These are phyloP conservation scores for Aegilops sharonensis DNA, from an alignment of 176 grass and related monocot species.

Conservation along the genomic window DNA sequence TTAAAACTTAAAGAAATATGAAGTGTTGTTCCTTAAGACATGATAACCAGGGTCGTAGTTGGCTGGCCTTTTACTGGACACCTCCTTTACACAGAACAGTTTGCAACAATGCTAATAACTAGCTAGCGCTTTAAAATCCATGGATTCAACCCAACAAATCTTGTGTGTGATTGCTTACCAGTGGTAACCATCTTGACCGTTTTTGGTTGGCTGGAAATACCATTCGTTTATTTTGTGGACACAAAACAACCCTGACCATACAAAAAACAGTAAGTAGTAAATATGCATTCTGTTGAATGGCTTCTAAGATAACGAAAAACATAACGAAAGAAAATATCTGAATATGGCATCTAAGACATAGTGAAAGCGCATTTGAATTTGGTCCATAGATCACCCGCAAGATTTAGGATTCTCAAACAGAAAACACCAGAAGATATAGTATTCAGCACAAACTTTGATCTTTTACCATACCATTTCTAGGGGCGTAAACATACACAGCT, in stretches of 20 bases:
- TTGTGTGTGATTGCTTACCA: not conserved
- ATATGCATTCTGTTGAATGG: not conserved
- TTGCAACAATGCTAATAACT: no score
- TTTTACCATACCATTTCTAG: not conserved
- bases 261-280: not conserved
- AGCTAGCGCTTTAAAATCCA: no score
- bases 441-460: not conserved
- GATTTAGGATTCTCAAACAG: not conserved
- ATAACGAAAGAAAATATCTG: not conserved
- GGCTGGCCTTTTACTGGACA: no score
- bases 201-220: not conserved
- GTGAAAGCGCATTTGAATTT: conserved; percentile 8
- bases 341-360: conserved; percentile 14
- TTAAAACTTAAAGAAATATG: not conserved
- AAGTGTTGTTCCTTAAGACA: not conserved
- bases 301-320: not conserved
- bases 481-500: not conserved
- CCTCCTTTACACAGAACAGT: no score
- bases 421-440: not conserved
- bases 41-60: no score
- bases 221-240: not conserved
- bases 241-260: not conserved
- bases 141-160: conserved; percentile 29
- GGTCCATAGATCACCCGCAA: not conserved
- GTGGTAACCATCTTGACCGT: not conserved